Percentiles rank a stretch among this genome's conserved stretches.
Evolutionary conservation across 2,329 filamentous ascomycete genomes (phyloP).

Genomic region (Orbilia quercus): DNA sequence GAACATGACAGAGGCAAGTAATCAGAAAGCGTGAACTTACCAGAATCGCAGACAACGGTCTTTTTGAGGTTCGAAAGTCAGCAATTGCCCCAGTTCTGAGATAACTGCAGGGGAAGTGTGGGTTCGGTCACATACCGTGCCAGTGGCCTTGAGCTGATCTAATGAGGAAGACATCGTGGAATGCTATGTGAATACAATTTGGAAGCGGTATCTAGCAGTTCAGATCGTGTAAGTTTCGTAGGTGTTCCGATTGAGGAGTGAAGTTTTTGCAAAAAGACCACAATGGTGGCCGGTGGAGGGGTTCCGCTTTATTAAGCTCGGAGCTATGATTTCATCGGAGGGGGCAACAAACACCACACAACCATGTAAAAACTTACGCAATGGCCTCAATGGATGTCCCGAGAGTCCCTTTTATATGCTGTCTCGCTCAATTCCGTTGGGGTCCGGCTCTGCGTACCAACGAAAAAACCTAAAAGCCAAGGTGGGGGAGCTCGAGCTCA

Average conservation of each 20-base stretch:
- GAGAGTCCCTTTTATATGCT: constrained; percentile 28
- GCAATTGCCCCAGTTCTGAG: constrained; percentile 13
- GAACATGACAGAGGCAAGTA: background rate
- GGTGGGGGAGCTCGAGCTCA: constrained; percentile 41
- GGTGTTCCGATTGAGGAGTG: constrained; percentile 4
- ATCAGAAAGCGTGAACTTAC: constrained; percentile 68
- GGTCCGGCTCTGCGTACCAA: constrained; percentile 38
- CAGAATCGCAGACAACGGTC: constrained; percentile 97
- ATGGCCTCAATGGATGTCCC: constrained; percentile 4
- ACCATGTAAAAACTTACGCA: constrained; percentile 5
- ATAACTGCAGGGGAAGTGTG: constrained; percentile 17
- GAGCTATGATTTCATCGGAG: constrained; percentile 38
- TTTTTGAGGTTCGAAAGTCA: constrained; percentile 62
- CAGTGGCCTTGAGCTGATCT: constrained; percentile 94
- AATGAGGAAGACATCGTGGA: constrained; percentile 70
- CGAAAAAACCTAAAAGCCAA: constrained; percentile 11
- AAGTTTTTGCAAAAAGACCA: constrained; percentile 18
- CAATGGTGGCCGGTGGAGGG: constrained; percentile 4
- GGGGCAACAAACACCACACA: constrained; percentile 38
- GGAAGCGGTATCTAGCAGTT: constrained; percentile 1
- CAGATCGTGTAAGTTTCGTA: constrained; percentile 8
- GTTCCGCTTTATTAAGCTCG: constrained; percentile 32
- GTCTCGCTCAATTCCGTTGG: constrained; percentile 36
- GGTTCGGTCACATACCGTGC: constrained; percentile 78
- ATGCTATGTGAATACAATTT: constrained; percentile 12